Base-by-base conservation (phyloP, 2,329 filamentous ascomycete genomes). In the Rutstroemia sp. region DNA sequence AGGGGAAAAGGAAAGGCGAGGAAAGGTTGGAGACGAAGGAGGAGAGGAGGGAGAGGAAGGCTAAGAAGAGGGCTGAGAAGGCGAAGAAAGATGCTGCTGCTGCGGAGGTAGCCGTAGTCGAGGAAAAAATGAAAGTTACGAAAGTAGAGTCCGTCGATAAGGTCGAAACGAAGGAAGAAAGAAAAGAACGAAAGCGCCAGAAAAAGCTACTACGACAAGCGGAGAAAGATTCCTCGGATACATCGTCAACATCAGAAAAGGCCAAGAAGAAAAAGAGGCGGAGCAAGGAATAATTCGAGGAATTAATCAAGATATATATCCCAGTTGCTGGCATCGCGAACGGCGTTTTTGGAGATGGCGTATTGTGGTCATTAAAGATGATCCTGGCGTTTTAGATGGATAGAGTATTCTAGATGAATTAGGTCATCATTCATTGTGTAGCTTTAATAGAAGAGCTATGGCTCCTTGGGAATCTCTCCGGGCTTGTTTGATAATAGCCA, bases 401-500 rank as follows among this genome's bases (percentile, higher is more conserved):
- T 57, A 46, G 51, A 25, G 50, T 42, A 10, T 40, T 40, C 27
- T 10, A 40, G 39, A 40, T 40, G 39, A n/a, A 16, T 40, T 25
- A 45, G 19, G 19, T 45, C 42, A 45, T 45, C 19, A 49, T 51
- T 40, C 16, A 42, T 57, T 49, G 10, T 50, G 54, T 58, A 16
- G 16, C 57, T 55, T 49, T 42, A 54, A 48, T 47, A 51, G 40
- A 66, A 44, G 44, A 56, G 36, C 54, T 60, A 70, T 54, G 65
- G 57, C 58, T 83, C 78, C 67, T 82, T 83, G n/a, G 84, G 84
- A 64, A 86, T 75, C 66, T 81, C 86, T 21, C 87, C 87, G 5
- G 86, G 86, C 70, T 83, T 87, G 61, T 87, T 86, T 1, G 86
- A 88, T 53, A 92, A 69, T 56, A 94, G 77, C 89, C 92, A 97